Base-by-base conservation (phyloP, 805 yeast species). In the Wickerhamiella lipophila region DNA sequence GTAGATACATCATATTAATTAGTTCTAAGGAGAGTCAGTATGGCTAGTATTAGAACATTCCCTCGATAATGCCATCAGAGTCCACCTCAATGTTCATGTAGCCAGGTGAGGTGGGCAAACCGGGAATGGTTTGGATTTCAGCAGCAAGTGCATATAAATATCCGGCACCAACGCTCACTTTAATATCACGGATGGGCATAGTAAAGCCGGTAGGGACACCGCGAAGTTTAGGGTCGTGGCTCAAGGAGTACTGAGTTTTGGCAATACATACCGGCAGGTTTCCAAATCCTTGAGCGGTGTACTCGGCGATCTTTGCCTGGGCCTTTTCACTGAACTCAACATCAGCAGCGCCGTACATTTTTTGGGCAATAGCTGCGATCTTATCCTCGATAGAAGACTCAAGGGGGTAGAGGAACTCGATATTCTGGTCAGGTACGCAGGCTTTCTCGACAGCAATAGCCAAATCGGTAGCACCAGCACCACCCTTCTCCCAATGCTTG, bases 91-190 rank as follows among this genome's bases (percentile, higher is more conserved):
- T 95, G 62, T 88, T 84, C 95, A 89, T 87, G 72, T 83, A 89
- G 19, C 96, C 97, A 57, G 92, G 83, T 65, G 83, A 87, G 11
- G 97, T 89, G 48, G 97, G 94, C 61, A 89, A 72, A 53, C 98
- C 98, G 22, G 98, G 98, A 58, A 89, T 88, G 25, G 97, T 89
- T 81, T 82, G 87, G 62, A 89, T 89, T 67, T 89, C 95, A 49
- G 94, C 96, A 16, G 96, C 96, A 57, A 89, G 74, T 1, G 97
- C 97, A 63, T 88, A 89, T 61, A 89, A 73, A 68, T 89, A 89
- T 8, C 97, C 96, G 47, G 96, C 97, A 66, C 98, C 98, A 52
- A 85, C 83, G 36, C 95, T 83, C 41, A 88, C 88, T 68, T 94
- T 81, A 56, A 89, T 84, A 58, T 89, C 98, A 63, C 94, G 79